A percentile compares a stretch with the other conserved stretches of the same genome.
These are phyloP conservation scores for Fusarium zealandicum DNA, from an alignment of 2,329 filamentous ascomycete genomes.

Conservation along the genomic window DNA sequence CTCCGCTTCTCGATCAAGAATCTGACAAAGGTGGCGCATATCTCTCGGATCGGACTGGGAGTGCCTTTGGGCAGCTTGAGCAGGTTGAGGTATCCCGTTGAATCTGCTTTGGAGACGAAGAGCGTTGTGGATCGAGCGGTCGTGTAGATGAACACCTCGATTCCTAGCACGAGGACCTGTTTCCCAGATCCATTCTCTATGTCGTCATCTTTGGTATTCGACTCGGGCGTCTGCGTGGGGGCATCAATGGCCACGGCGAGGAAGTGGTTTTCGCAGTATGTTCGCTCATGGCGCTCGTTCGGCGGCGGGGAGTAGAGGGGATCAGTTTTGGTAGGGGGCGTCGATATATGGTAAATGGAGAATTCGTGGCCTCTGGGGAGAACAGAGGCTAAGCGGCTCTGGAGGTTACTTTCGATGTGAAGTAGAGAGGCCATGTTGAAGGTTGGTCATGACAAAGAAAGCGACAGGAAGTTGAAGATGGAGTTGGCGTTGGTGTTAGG, in stretches of 20 bases:
- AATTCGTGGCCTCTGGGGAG: conserved; percentile 66
- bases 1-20: conserved; percentile 74
- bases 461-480: neutral
- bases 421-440: conserved; percentile 22
- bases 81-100: conserved; percentile 82
- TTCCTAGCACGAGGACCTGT: conserved; percentile 77
- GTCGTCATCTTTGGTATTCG: conserved; percentile 38
- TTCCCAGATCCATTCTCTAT: conserved; percentile 34
- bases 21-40: conserved; percentile 77
- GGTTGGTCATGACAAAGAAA: neutral
- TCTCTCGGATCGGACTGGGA: conserved; percentile 75
- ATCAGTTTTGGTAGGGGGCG: conserved; percentile 75
- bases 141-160: conserved; percentile 88
- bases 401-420: conserved; percentile 13
- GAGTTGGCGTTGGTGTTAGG: neutral
- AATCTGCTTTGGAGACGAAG: conserved; percentile 97
- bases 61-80: conserved; percentile 68
- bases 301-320: conserved; percentile 83
- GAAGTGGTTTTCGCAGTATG: conserved; percentile 87
- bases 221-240: conserved; percentile 17
- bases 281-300: conserved; percentile 74
- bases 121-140: conserved; percentile 82
- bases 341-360: conserved; percentile 85
- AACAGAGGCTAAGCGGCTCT: conserved; percentile 51
- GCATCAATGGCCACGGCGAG: conserved; percentile 59